phyloP scores from a whole-genome alignment of 2,329 filamentous ascomycete species.

The Cordyceps cicadae region DNA sequence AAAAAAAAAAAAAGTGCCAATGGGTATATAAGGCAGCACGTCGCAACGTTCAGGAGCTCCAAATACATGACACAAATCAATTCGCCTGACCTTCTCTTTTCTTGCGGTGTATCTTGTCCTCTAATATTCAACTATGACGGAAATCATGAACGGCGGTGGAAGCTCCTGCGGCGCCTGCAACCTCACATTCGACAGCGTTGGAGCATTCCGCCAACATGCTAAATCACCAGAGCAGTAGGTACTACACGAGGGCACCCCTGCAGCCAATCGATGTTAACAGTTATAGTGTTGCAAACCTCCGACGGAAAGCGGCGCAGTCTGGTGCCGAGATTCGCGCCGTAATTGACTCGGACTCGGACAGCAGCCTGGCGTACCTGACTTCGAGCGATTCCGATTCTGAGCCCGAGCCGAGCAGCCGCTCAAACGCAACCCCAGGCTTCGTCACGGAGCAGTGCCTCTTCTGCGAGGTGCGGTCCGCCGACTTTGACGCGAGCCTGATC shows the following conservation, averaged over 20 bases:
- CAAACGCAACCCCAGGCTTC: constrained; percentile 15
- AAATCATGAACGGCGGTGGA: neutral
- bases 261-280: neutral
- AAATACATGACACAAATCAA: neutral
- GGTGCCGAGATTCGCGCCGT: constrained; percentile 8
- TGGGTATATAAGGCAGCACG: neutral
- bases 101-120: neutral
- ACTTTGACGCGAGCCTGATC: constrained; percentile 26
- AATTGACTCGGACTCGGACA: neutral
- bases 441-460: constrained; percentile 29
- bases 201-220: constrained; percentile 8
- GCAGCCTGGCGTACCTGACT: neutral
- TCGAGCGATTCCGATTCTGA: neutral
- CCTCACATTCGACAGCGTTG: neutral
- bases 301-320: constrained; percentile 4
- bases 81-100: neutral
- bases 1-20: neutral
- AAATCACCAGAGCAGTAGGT: constrained; percentile 9
- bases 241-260: neutral
- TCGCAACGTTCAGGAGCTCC: neutral
- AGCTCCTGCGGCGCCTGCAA: constrained; percentile 8
- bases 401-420: neutral
- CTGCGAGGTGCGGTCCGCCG: constrained; percentile 23
- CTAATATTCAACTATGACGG: neutral
- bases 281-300: constrained; percentile 6